Evolutionary conservation across 179 eudicot genomes (phyloP), one percentile per base, ranked within the genome.

Genomic region (Beta corolliflora): DNA sequence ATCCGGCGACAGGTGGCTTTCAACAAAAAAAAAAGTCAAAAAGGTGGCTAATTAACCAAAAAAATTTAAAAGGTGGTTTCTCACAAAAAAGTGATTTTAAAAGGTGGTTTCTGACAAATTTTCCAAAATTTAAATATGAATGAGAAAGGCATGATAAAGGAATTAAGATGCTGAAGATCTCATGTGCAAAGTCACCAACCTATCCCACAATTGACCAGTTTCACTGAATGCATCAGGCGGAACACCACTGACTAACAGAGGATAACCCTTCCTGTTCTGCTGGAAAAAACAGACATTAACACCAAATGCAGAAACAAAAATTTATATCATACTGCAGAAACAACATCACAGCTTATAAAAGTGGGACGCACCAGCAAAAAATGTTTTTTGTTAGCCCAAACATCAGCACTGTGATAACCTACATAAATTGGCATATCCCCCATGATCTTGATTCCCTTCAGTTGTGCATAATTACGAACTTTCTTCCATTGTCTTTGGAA

Each of bases 341-440:
- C 76, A 25, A 66, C 18, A 46, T 18, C 12, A 15, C 52, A 13
- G 53, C 21, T 60, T 21, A 77, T 50, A 56, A 76, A 76, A 48
- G 41, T 3, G 59, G 54, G 80, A 79, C 94, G 80, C 83, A 96
- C 99, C 91, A 96, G 87, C 85, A 88, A 83, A 89, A 96, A 96
- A 1, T 89, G 89, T 83, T 89, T 90, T 85, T 89, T 92, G 82
- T 96, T 92, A 48, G 99, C 98, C 99, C 99, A 96, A 81, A 96
- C 97, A 88, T 96, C 99, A 77, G 99, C 98, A 83, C 98, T 94
- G 83, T 96, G 99, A 89, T 96, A 94, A 79, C 97, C 99, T 70
- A 96, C 98, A 90, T 96, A 96, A 44, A 96, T 96, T 80, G 99
- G 99, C 99, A 96, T 96, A 88, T 96, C 99, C 75, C 99, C 99